phyloP scores from a whole-genome alignment of 2,329 filamentous ascomycete genomes.

The Alternaria brassicicola region DNA sequence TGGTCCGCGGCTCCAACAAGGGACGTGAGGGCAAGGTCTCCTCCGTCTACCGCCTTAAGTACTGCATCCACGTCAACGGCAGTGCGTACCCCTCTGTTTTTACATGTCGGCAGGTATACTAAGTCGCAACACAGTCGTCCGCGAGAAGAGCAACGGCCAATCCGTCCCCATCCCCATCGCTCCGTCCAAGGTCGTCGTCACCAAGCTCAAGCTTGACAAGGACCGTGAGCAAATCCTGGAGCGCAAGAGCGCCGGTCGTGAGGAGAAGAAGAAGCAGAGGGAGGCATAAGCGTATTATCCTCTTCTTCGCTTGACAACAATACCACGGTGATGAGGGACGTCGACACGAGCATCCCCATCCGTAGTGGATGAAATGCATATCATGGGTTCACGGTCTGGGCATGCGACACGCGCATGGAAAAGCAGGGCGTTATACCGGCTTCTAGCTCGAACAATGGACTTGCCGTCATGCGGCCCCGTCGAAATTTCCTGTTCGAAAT shows the following conservation, averaged over 20 bases:
- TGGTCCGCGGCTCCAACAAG: conserved; percentile 94
- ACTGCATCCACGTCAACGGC: conserved; percentile 95
- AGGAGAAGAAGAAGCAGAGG: conserved; percentile 74
- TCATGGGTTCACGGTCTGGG: conserved; percentile 45
- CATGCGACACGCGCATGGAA: conserved; percentile 44
- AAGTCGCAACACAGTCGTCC: conserved; percentile 64
- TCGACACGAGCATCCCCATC: conserved; percentile 43
- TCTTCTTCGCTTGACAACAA: conserved; percentile 47
- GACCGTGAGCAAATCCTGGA: conserved; percentile 88
- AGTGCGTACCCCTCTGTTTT: conserved; percentile 33
- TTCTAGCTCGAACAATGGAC: conserved; percentile 48
- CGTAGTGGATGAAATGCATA: conserved; percentile 49
- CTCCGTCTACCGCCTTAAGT: conserved; percentile 82
- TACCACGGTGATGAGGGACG: conserved; percentile 46
- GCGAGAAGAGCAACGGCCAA: conserved; percentile 98
- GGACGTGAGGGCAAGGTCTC: conserved; percentile 98
- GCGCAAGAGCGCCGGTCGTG: conserved; percentile 80
- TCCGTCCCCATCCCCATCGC: conserved; percentile 92
- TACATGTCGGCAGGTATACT: conserved; percentile 19
- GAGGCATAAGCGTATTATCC: conserved; percentile 53
- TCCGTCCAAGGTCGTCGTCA: conserved; percentile 97
- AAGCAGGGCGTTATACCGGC: conserved; percentile 48
- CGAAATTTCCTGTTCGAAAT: conserved; percentile 41
- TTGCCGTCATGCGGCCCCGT: conserved; percentile 43
- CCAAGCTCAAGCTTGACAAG: conserved; percentile 98